A percentile compares a stretch with the other conserved stretches of the same genome.
phyloP scores from a whole-genome alignment of 2,329 filamentous ascomycete genomes.

The Aspergillus sp. region DNA sequence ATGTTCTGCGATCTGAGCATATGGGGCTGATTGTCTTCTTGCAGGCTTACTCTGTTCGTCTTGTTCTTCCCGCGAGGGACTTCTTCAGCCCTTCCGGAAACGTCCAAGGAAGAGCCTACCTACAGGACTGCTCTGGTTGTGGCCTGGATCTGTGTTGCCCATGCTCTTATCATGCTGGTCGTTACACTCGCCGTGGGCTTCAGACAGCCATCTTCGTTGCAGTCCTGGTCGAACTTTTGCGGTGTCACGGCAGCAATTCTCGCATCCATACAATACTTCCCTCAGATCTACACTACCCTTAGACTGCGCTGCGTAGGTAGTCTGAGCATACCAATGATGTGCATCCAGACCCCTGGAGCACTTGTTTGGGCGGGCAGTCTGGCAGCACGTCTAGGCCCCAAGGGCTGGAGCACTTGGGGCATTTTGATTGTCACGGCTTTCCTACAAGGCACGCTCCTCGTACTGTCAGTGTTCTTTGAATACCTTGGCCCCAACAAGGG shows the following conservation, averaged over 20 bases:
- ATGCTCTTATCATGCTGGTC: conserved; percentile 71
- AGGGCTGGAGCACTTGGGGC: conserved; percentile 95
- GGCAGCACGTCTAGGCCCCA: conserved; percentile 74
- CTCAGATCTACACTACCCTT: conserved; percentile 93
- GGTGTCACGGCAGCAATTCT: conserved; percentile 79
- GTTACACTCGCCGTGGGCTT: conserved; percentile 69
- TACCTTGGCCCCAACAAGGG: conserved; percentile 53
- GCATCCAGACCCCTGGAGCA: conserved; percentile 92
- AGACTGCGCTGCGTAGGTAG: conserved; percentile 83
- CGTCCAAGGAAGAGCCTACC: conserved; percentile 59
- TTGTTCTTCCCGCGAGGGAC: conserved; percentile 81
- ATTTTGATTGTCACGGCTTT: conserved; percentile 84
- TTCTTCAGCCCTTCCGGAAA: conserved; percentile 52
- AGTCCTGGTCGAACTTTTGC: conserved; percentile 81
- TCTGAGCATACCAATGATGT: conserved; percentile 96
- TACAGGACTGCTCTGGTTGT: conserved; percentile 82
- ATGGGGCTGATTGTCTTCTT: conserved; percentile 1
- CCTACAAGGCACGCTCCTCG: conserved; percentile 80
- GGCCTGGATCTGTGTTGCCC: conserved; percentile 71
- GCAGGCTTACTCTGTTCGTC: conserved; percentile 87
- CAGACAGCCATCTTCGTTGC: conserved; percentile 66
- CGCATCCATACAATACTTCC: conserved; percentile 87
- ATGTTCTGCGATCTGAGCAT: not conserved
- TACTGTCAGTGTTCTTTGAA: conserved; percentile 77
- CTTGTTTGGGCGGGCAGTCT: conserved; percentile 88